Evolutionary conservation across 768 basidiomycete species (phyloP).

Genomic region (Leccinum boreale): DNA sequence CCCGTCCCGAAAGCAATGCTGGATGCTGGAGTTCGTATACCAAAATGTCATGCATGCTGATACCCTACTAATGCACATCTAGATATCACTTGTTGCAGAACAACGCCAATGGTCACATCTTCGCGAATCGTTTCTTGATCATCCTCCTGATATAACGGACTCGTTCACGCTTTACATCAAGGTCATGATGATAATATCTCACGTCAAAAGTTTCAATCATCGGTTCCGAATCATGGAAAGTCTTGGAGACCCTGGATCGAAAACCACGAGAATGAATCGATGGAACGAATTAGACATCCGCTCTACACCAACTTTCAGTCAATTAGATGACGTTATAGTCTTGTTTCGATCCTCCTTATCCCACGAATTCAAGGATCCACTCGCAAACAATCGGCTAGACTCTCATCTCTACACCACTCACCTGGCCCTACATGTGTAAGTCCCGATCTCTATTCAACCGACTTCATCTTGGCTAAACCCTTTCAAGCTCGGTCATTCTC

Average conservation of each 20-base stretch:
- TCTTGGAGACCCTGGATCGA: conserved; percentile 48
- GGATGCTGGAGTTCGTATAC: conserved; percentile 51
- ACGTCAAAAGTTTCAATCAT: conserved; percentile 61
- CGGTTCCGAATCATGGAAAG: conserved; percentile 62
- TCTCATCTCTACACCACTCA: conserved; percentile 49
- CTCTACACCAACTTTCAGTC: conserved; percentile 58
- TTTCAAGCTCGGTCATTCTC: conserved; percentile 58
- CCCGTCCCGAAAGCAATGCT: conserved; percentile 61
- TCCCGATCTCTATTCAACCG: conserved; percentile 21
- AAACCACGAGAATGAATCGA: conserved; percentile 21
- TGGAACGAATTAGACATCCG: conserved; percentile 53
- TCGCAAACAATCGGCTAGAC: conserved; percentile 52
- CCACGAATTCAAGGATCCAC: conserved; percentile 50
- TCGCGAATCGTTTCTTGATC: conserved; percentile 54
- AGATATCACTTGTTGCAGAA: conserved; percentile 47
- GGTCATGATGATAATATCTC: conserved; percentile 58
- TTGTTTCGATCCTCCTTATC: conserved; percentile 62
- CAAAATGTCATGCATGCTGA: neutral
- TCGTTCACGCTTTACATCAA: conserved; percentile 73
- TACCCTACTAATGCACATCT: conserved; percentile 6
- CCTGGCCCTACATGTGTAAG: conserved; percentile 33
- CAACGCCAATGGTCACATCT: conserved; percentile 69
- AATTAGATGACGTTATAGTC: conserved; percentile 55
- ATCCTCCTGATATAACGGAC: conserved; percentile 62
- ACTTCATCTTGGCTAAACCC: conserved; percentile 31